phyloP scores from a whole-genome alignment of 495 filamentous ascomycete genomes.

The Xylaria cubensis region DNA sequence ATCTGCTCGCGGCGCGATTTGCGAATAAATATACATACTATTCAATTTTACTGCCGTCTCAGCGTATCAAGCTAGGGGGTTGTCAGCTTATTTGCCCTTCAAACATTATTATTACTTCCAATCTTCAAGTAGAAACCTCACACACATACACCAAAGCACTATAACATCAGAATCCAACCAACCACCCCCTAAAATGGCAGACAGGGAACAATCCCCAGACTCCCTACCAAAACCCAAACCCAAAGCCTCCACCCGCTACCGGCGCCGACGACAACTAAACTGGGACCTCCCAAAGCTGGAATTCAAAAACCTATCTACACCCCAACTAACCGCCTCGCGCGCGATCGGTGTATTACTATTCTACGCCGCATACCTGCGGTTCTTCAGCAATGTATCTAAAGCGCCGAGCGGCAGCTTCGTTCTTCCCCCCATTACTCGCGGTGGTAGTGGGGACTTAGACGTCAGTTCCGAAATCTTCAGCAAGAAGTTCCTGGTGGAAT shows the following conservation, averaged over 20 bases:
- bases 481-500: neutral
- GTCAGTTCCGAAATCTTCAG: neutral
- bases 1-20: neutral
- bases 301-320: neutral
- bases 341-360: neutral
- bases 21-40: neutral
- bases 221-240: neutral
- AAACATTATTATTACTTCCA: neutral
- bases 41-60: neutral
- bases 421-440: neutral
- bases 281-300: neutral
- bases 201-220: neutral
- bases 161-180: neutral
- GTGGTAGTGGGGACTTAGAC: neutral
- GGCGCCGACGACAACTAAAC: neutral
- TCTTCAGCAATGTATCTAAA: neutral
- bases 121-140: too few relatives aligned
- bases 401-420: neutral
- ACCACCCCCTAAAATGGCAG: neutral
- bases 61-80: neutral
- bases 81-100: neutral
- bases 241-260: too few relatives aligned
- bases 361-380: neutral
- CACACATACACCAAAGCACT: too few relatives aligned
- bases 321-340: neutral